These are phyloP conservation scores for Starmera dryadoides DNA, from an alignment of 805 yeast species.

Conservation along the genomic window DNA sequence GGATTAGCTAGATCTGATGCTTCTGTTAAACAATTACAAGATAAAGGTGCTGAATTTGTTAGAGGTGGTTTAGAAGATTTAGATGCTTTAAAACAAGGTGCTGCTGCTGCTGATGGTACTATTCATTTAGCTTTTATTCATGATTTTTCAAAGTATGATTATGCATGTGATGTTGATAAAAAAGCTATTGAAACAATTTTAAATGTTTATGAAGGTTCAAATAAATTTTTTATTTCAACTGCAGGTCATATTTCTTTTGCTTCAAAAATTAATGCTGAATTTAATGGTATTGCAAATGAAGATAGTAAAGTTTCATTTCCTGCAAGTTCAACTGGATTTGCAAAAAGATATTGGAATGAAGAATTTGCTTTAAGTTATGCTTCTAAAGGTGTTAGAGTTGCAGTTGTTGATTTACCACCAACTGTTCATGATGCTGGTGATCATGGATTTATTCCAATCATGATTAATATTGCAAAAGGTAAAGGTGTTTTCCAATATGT, in stretches of 20 bases:
- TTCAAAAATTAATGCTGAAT: slow-evolving; percentile 4
- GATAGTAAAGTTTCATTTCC: neutral
- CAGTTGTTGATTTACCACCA: slow-evolving; percentile 23
- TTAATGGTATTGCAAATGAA: slow-evolving; percentile 5
- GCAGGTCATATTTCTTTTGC: slow-evolving; percentile 14
- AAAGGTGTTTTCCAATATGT: slow-evolving; percentile 24
- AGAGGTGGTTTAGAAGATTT: slow-evolving; percentile 23
- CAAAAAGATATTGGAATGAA: slow-evolving; percentile 11
- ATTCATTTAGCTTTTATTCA: slow-evolving; percentile 30
- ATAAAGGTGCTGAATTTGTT: slow-evolving; percentile 20
- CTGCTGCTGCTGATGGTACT: slow-evolving; percentile 26
- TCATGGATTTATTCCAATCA: slow-evolving; percentile 17
- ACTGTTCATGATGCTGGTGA: slow-evolving; percentile 27
- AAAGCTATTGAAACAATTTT: slow-evolving; percentile 22
- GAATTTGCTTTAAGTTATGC: slow-evolving; percentile 8
- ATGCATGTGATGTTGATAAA: slow-evolving; percentile 18
- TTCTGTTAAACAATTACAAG: slow-evolving; percentile 19
- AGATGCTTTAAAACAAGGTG: slow-evolving; percentile 21
- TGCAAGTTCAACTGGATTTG: neutral
- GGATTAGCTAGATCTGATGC: slow-evolving; percentile 26
- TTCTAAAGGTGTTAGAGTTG: slow-evolving; percentile 21
- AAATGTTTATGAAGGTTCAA: slow-evolving; percentile 19
- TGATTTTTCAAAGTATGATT: slow-evolving; percentile 18
- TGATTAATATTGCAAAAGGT: slow-evolving; percentile 23
- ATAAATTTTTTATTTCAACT: slow-evolving; percentile 22